Base-by-base conservation (phyloP, 257 asterid species). In the Scutellaria barbata region DNA sequence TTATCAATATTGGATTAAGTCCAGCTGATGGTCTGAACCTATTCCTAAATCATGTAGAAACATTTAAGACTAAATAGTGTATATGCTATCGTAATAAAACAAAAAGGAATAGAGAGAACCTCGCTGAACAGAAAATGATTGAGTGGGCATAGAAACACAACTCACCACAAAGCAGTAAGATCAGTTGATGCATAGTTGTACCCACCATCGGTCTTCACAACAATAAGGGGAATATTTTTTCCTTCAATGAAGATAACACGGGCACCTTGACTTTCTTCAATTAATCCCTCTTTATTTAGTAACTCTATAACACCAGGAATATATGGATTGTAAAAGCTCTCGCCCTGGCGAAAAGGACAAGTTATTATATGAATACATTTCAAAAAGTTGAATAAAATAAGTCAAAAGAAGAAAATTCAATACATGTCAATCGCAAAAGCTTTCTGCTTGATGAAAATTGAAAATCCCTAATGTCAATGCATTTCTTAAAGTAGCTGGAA, bases 101-200 rank as follows among this genome's bases (percentile, higher is more conserved):
- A 71, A 22, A 72, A 35, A 41, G 47, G 46, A 57, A 16, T n/a
- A 33, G 13, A 48, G 25, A 22, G 25, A 22, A 22, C 25, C 25
- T 22, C 25, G 25, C 25, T 22, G 25, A 22, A 22, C 25, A 22
- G 25, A 22, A 22, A 22, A 22, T 22, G 25, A 22, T 2, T 1
- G 25, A 22, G 25, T 22, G 25, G 25, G 25, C 25, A 22, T 22
- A 22, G 25, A 74, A 71, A 54, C 42, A 40, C 56, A 76, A 76
- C 92, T 84, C 71, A 94, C 97, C 97, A 91, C 80, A 94, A 70
- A 63, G 96, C 96, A 40, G 96, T 69, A 75, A 94, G 95, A 80
- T 94, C 99, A 47, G 99, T 94, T 52, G 99, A 91, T 73, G 99
- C 95, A 74, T 94, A 94, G 80, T 94, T 94, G 81, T 43, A 94